Conservation (phyloP, 2,329 filamentous ascomycete genomes). For the Venturia aucupariae region DNA sequence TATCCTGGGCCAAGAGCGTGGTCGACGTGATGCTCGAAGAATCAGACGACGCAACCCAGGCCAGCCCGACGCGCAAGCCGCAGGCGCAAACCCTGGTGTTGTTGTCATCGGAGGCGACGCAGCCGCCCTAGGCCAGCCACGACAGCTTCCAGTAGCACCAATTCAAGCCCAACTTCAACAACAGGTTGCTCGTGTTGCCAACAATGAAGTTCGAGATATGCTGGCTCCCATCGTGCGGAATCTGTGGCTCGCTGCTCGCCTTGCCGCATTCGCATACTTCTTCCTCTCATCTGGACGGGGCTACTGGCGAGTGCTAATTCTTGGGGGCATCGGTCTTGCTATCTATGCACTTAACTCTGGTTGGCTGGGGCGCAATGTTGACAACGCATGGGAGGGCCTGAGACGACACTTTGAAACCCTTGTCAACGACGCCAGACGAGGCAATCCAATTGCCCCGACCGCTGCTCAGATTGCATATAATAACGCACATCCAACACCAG, state of each 20-base stretch:
- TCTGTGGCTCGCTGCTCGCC: slow-evolving; percentile 49
- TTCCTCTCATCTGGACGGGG: slow-evolving; percentile 40
- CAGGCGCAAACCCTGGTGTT: slow-evolving; percentile 5
- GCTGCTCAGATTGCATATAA: background rate
- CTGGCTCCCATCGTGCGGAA: slow-evolving; percentile 35
- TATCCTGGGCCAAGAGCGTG: background rate
- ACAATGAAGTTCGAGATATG: slow-evolving; percentile 24
- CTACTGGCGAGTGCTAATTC: slow-evolving; percentile 33
- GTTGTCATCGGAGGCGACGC: background rate
- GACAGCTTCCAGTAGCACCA: background rate
- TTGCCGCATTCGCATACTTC: slow-evolving; percentile 51
- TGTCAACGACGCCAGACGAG: slow-evolving; percentile 19
- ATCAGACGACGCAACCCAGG: slow-evolving; percentile 12
- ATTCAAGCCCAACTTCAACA: slow-evolving; percentile 12
- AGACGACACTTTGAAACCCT: slow-evolving; percentile 37
- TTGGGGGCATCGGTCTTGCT: slow-evolving; percentile 30
- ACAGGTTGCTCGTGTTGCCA: background rate
- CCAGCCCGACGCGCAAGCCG: slow-evolving; percentile 14
- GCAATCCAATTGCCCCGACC: background rate
- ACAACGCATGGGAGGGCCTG: slow-evolving; percentile 23
- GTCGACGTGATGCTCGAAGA: background rate
- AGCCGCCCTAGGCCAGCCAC: background rate
- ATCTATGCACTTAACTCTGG: slow-evolving; percentile 36
- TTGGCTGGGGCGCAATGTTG: slow-evolving; percentile 30
- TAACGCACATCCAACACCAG: slow-evolving; percentile 25